Percentiles rank a stretch among this genome's conserved stretches.
These are phyloP conservation scores for Fraxinus americana DNA, from an alignment of 257 asterid genomes.

Conservation along the genomic window DNA sequence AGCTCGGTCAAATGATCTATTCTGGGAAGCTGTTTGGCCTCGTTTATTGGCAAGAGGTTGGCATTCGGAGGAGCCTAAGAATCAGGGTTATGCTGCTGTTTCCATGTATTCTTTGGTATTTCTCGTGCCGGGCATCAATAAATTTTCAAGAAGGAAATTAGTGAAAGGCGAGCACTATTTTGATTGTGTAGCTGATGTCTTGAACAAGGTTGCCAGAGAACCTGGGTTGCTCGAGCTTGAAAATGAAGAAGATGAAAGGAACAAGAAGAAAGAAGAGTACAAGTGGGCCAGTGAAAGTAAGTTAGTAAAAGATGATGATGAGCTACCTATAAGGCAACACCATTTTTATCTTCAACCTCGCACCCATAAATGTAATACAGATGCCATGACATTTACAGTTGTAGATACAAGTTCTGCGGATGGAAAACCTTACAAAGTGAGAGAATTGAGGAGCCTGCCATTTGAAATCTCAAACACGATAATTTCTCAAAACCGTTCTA, in stretches of 20 bases:
- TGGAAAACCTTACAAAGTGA: slow-evolving; percentile 39
- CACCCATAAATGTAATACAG: slow-evolving; percentile 39
- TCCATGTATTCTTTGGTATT: slow-evolving; percentile 42
- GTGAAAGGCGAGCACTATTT: slow-evolving; percentile 46
- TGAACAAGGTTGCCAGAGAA: slow-evolving; percentile 64
- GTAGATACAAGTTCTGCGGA: slow-evolving; percentile 62
- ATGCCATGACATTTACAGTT: slow-evolving; percentile 48
- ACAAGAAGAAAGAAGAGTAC: slow-evolving; percentile 28
- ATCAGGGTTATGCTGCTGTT: slow-evolving; percentile 31
- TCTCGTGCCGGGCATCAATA: slow-evolving; percentile 46
- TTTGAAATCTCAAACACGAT: slow-evolving; percentile 29
- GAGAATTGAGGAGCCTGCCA: slow-evolving; percentile 53
- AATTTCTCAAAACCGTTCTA: slow-evolving; percentile 12
- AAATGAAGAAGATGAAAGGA: slow-evolving; percentile 34
- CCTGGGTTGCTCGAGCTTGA: slow-evolving; percentile 61
- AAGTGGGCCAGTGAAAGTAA: slow-evolving; percentile 25
- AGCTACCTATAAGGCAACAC: slow-evolving; percentile 38
- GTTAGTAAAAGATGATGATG: slow-evolving; percentile 45
- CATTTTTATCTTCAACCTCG: slow-evolving; percentile 68
- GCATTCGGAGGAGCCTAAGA: slow-evolving; percentile 52
- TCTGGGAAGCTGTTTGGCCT: slow-evolving; percentile 98
- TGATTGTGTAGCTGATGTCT: slow-evolving; percentile 67
- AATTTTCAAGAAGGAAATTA: slow-evolving; percentile 43
- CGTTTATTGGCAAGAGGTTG: slow-evolving; percentile 87
- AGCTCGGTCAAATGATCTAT: slow-evolving; percentile 71